A percentile compares a stretch with the other conserved stretches of the same genome.
Conservation (phyloP, 2,329 filamentous ascomycete species). For the Sarocladium brachiariae region DNA sequence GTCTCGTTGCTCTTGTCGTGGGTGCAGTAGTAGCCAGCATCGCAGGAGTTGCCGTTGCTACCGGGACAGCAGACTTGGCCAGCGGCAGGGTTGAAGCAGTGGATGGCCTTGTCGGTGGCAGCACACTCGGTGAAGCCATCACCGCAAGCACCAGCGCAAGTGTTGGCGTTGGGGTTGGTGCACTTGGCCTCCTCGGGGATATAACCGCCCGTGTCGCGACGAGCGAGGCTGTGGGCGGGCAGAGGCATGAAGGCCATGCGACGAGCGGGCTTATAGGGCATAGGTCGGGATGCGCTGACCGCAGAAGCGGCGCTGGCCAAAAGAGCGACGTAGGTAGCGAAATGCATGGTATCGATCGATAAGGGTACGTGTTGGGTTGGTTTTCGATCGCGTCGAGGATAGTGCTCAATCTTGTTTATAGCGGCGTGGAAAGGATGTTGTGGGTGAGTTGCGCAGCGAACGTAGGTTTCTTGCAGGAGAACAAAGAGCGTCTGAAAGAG, state of each 20-base stretch:
- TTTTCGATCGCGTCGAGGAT: background rate
- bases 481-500: conserved; percentile 15
- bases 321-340: conserved; percentile 27
- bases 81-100: conserved; percentile 50
- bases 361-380: no score
- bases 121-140: conserved; percentile 41
- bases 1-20: conserved; percentile 42
- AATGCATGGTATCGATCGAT: conserved; percentile 31
- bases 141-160: conserved; percentile 51
- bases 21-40: conserved; percentile 57
- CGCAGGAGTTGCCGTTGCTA: conserved; percentile 53
- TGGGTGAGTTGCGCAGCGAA: conserved; percentile 1
- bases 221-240: conserved; percentile 33
- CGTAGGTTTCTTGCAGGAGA: background rate
- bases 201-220: conserved; percentile 41
- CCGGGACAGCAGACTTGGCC: conserved; percentile 52
- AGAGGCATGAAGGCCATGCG: conserved; percentile 28
- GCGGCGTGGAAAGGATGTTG: conserved; percentile 5
- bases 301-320: conserved; percentile 25
- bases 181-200: conserved; percentile 41
- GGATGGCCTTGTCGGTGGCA: conserved; percentile 40
- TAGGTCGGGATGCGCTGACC: conserved; percentile 19
- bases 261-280: conserved; percentile 25
- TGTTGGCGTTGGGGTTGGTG: conserved; percentile 33
- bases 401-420: background rate